Evolutionary conservation across 225 moss, liverwort and hornwort species (phyloP).

Genomic region (Polytrichum formosum): DNA sequence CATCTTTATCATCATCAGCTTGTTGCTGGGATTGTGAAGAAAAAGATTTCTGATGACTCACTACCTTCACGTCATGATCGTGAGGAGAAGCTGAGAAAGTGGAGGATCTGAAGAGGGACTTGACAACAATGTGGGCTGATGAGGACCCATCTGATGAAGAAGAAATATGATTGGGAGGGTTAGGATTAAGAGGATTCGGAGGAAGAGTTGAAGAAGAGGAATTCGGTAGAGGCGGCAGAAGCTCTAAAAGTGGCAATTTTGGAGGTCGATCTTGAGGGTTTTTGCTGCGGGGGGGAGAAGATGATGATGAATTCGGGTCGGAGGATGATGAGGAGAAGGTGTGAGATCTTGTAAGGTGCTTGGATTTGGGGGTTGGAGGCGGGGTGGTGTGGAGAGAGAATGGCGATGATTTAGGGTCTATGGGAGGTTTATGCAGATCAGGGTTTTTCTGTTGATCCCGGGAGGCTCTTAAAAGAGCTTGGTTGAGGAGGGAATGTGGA

Average conservation of each 20-base stretch:
- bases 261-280: neutral
- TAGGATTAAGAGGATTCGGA: neutral
- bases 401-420: neutral
- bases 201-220: neutral
- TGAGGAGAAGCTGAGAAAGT: slow-evolving; percentile 19
- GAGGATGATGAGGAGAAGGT: slow-evolving; percentile 19
- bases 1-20: no score
- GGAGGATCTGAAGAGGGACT: slow-evolving; percentile 28
- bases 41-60: neutral
- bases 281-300: no score
- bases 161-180: neutral
- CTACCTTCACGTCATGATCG: neutral
- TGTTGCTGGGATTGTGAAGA: neutral
- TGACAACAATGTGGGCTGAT: neutral
- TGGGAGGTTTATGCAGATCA: neutral
- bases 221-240: neutral
- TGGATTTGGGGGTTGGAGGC: slow-evolving; percentile 15
- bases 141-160: slow-evolving; percentile 11
- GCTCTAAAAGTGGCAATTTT: neutral
- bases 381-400: slow-evolving; percentile 6
- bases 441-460: neutral
- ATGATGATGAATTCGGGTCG: neutral
- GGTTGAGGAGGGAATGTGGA: slow-evolving; percentile 17
- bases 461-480: slow-evolving; percentile 9
- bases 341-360: slow-evolving; percentile 21